These are phyloP conservation scores for Alloteropsis angusta DNA, from an alignment of 202 grass and related monocot species.

Conservation along the genomic window DNA sequence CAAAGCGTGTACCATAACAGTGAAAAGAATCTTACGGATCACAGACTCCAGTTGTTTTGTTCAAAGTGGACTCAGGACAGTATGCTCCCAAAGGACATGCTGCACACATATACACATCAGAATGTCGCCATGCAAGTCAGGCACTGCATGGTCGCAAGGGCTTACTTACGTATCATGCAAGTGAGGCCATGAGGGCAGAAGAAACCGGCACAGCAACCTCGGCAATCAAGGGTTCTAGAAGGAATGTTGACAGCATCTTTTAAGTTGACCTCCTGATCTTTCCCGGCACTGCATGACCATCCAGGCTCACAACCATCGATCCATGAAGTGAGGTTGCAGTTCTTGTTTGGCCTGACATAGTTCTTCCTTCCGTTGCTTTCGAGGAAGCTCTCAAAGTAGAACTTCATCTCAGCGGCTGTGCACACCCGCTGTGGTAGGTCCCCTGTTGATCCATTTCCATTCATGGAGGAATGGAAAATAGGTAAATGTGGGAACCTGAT, in stretches of 20 bases:
- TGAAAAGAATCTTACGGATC: slow-evolving; percentile 99
- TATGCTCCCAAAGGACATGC: slow-evolving; percentile 89
- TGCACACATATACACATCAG: slow-evolving; percentile 15
- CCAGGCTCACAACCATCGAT: slow-evolving; percentile 79
- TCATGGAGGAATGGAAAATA: no score
- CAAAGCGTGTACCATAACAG: no score
- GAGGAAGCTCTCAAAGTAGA: slow-evolving; percentile 76
- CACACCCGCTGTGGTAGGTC: slow-evolving; percentile 66
- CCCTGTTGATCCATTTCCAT: slow-evolving; percentile 20
- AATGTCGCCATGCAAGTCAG: no score
- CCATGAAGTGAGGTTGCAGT: slow-evolving; percentile 87
- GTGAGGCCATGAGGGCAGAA: slow-evolving; percentile 91
- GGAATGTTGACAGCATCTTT: slow-evolving; percentile 67
- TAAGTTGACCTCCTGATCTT: slow-evolving; percentile 43
- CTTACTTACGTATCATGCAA: slow-evolving; percentile 91
- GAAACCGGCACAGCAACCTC: slow-evolving; percentile 74
- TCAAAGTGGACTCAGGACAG: slow-evolving; percentile 60
- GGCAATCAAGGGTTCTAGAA: slow-evolving; percentile 44
- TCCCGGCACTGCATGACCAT: slow-evolving; percentile 50
- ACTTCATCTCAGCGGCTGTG: slow-evolving; percentile 78
- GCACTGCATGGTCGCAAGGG: no score
- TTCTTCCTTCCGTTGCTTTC: slow-evolving; percentile 36
- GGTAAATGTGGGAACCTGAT: no score
- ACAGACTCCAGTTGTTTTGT: slow-evolving; percentile 70
- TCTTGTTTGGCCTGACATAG: slow-evolving; percentile 73